Conservation (phyloP, 192 early-diverging fungal species). For the Gryganskiella cystojenkinii region DNA sequence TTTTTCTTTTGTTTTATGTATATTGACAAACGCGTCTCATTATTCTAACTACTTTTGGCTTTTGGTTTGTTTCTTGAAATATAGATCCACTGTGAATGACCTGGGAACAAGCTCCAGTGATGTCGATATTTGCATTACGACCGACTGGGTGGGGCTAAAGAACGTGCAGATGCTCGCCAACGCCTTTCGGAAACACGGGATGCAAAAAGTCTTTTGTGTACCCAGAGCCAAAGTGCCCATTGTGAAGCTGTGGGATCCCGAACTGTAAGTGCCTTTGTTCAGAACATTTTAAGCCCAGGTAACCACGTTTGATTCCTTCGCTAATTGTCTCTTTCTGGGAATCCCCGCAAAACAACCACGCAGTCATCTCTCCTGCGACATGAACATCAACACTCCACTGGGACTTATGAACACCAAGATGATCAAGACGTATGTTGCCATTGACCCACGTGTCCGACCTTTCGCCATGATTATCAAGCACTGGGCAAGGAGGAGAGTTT, state of each 20-base stretch:
- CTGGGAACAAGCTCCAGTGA: conserved; percentile 87
- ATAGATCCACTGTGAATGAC: conserved; percentile 87
- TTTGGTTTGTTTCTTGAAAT: not conserved
- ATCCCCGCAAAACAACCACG: not conserved
- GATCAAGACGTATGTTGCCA: conserved; percentile 89
- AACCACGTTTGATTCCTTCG: no score
- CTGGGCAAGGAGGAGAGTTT: conserved; percentile 85
- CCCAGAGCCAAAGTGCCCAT: conserved; percentile 93
- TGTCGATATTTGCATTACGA: conserved; percentile 94
- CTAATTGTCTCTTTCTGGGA: not conserved
- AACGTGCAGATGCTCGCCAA: conserved; percentile 81
- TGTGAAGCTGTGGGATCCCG: conserved; percentile 91
- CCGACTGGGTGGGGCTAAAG: conserved; percentile 79
- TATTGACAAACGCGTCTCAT: not conserved
- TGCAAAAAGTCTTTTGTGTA: conserved; percentile 83
- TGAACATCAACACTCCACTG: conserved; percentile 94
- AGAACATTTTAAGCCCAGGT: no score
- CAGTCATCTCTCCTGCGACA: conserved; percentile 85
- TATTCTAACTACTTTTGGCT: conserved; percentile 7
- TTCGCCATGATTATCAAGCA: conserved; percentile 94
- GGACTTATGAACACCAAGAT: conserved; percentile 91
- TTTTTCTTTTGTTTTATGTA: no score
- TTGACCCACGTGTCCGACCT: conserved; percentile 89
- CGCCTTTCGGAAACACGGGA: conserved; percentile 81
- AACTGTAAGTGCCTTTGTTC: conserved; percentile 68